These are phyloP conservation scores for Mrakia hoshinonis DNA, from an alignment of 768 basidiomycete species.

Conservation along the genomic window DNA sequence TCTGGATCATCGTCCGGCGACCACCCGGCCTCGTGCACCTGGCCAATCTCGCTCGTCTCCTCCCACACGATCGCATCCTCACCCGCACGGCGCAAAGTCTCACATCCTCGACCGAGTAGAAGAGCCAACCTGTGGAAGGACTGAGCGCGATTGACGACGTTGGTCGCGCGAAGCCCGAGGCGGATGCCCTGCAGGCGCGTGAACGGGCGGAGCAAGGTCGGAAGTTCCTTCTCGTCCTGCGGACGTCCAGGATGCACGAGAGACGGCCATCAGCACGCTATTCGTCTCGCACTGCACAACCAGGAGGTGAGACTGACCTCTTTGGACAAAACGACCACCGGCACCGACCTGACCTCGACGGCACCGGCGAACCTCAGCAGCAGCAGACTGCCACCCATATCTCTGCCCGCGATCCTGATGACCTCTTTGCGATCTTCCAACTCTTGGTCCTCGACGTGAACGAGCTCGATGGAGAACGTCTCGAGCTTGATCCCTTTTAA, in stretches of 20 bases:
- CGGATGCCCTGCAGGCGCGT: background rate
- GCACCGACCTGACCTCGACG: background rate
- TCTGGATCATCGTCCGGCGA: no score
- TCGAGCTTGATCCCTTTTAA: background rate
- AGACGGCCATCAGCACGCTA: background rate
- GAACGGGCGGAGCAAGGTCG: background rate
- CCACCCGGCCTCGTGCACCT: no score
- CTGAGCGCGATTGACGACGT: background rate
- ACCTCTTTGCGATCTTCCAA: conserved; percentile 6
- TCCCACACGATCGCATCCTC: conserved; percentile 3
- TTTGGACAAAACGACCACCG: background rate
- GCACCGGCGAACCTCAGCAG: background rate
- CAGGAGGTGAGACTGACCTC: background rate
- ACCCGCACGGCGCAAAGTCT: background rate
- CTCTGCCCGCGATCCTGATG: background rate
- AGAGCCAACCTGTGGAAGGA: background rate
- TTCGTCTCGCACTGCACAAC: background rate
- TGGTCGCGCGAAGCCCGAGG: background rate
- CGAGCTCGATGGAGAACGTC: background rate
- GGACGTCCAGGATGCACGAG: background rate
- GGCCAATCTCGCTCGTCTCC: background rate
- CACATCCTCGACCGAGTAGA: background rate
- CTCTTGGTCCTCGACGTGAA: background rate
- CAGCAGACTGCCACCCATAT: conserved; percentile 2
- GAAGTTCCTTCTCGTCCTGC: background rate